These are phyloP conservation scores for Silene noctiflora DNA, from an alignment of 179 eudicot species.

Conservation along the genomic window DNA sequence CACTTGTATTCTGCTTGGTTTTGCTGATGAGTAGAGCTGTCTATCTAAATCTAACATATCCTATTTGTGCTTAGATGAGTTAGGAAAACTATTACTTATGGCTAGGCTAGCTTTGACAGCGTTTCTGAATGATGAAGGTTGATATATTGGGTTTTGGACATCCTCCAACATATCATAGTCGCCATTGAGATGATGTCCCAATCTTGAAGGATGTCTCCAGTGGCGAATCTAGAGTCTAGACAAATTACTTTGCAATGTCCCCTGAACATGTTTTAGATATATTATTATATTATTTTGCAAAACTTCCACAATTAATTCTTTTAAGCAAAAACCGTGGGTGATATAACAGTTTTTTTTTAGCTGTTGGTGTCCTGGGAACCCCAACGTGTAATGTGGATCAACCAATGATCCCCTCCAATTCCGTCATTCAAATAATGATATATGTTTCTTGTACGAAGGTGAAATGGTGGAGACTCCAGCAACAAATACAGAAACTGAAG, in stretches of 20 bases:
- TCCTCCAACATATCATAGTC: neutral
- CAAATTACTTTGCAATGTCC: no score
- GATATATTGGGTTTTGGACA: neutral
- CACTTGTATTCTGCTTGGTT: no score
- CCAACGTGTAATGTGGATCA: neutral
- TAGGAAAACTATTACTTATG: neutral
- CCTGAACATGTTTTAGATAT: no score
- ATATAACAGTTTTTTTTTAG: neutral
- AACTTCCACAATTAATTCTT: no score
- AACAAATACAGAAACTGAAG: conserved; percentile 34
- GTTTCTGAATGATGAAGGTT: neutral
- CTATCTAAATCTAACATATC: neutral
- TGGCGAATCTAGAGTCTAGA: no score
- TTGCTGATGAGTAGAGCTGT: neutral
- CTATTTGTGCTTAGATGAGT: neutral
- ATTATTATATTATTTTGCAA: no score
- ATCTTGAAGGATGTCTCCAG: neutral
- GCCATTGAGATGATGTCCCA: neutral
- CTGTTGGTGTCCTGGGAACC: neutral
- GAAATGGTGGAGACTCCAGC: conserved; percentile 40
- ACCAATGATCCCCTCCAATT: neutral
- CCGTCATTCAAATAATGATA: neutral
- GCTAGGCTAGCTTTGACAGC: neutral
- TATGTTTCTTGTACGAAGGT: conserved; percentile 37
- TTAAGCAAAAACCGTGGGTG: no score